Base-by-base conservation (phyloP, 2,329 filamentous ascomycete genomes). In the Cephalotrichum gorgonifer region DNA sequence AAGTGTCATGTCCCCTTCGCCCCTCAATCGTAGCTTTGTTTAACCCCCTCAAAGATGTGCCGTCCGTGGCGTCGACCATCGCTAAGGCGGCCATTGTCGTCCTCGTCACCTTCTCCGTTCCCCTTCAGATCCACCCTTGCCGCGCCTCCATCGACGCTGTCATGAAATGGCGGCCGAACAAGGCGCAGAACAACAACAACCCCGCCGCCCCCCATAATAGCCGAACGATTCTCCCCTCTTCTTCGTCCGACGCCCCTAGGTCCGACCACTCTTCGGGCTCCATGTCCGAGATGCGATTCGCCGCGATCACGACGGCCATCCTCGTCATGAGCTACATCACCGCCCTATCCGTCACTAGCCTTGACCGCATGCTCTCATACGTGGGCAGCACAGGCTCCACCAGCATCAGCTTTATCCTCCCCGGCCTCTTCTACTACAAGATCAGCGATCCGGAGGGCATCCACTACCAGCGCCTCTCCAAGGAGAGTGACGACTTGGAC, bases 341-440 rank as follows among this genome's bases (percentile, higher is more conserved):
- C 7, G 89, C 93, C 23, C 87, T 98, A 70, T 94, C 88, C 0
- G 90, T 98, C 3, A 86, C 82, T 20, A 93, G 85, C 12, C 76
- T 98, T 3, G 90, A 95, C 62, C 85, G 87, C 43, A 90, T 98
- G 1, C 76, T 98, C 0, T 91, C 93, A 0, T 98, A 96, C 57
- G 93, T 98, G 11, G 93, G 93, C 33, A 89, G 85, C 57, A 98
- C 93, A 0, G 93, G 93, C 48, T 91, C 85, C 47, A 98, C 93
- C 0, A 88, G 88, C 53, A 98, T 98, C 58, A 95, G 88, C 53
- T 98, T 98, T 63, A 97, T 98, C 55, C 75, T 98, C 1, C 93
- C 93, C 0, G 93, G 93, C 0, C 69, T 98, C 4, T 98, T 98
- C 65, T 98, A 97, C 67, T 98, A 97, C 70, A 97, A 97, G 67